Evolutionary conservation across 2,329 filamentous ascomycete genomes (phyloP).

Genomic region (Neonectria coccinea): DNA sequence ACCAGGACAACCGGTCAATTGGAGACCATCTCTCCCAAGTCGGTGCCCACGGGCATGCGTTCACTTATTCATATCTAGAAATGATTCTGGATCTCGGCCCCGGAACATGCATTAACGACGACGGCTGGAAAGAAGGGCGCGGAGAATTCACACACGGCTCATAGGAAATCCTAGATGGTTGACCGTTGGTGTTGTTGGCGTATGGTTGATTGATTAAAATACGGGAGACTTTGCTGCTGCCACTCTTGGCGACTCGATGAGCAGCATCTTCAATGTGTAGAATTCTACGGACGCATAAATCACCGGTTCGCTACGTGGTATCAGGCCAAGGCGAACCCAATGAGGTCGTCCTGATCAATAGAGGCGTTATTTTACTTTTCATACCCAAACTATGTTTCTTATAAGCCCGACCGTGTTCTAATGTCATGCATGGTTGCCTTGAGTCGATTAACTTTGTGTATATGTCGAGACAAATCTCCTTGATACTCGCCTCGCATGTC

Average conservation of each 20-base stretch:
- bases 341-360: constrained; percentile 13
- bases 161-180: constrained; percentile 30
- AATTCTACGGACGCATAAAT: constrained; percentile 12
- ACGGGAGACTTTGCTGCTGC: constrained; percentile 22
- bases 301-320: constrained; percentile 5
- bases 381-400: no score
- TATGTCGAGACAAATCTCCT: background rate
- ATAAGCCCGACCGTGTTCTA: background rate
- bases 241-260: constrained; percentile 17
- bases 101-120: constrained; percentile 2
- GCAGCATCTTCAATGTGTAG: constrained; percentile 25
- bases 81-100: background rate
- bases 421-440: background rate
- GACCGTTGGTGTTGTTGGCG: constrained; percentile 28
- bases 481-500: background rate
- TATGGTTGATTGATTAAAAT: constrained; percentile 28
- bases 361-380: constrained; percentile 15
- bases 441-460: background rate
- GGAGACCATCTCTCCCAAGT: constrained; percentile 59
- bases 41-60: constrained; percentile 55
- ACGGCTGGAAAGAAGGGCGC: constrained; percentile 15
- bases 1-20: constrained; percentile 33
- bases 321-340: constrained; percentile 17
- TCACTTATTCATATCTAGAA: constrained; percentile 50
- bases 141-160: constrained; percentile 9